phyloP scores from a whole-genome alignment of 2,329 filamentous ascomycete genomes.

The Lasiodiplodia sp. region DNA sequence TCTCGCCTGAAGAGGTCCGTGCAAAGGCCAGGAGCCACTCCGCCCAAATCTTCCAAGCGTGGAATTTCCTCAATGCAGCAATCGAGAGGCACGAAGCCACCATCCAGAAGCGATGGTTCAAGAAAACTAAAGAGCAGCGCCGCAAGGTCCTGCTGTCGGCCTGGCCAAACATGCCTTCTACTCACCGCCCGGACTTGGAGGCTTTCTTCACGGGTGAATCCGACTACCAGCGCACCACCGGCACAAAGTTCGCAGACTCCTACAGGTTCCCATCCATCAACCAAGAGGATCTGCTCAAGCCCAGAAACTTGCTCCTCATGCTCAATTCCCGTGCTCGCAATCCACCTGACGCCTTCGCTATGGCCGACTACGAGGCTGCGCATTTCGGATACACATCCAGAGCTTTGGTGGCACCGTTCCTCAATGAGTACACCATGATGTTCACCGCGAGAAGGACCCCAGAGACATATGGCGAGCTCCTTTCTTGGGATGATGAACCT shows the following conservation, averaged over 20 bases:
- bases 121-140: constrained; percentile 59
- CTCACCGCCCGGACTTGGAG: constrained; percentile 62
- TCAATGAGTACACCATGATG: constrained; percentile 45
- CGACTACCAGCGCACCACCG: constrained; percentile 16
- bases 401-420: constrained; percentile 38
- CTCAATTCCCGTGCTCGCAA: constrained; percentile 61
- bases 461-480: constrained; percentile 47
- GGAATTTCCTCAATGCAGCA: constrained; percentile 50
- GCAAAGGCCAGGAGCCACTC: constrained; percentile 35
- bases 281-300: constrained; percentile 60
- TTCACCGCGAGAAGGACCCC: constrained; percentile 40
- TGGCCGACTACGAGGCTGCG: constrained; percentile 51
- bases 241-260: constrained; percentile 34
- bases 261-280: constrained; percentile 66
- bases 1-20: constrained; percentile 36
- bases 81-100: constrained; percentile 59
- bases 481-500: constrained; percentile 46
- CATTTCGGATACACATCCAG: constrained; percentile 40
- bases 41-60: constrained; percentile 46
- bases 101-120: constrained; percentile 63
- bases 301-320: constrained; percentile 57
- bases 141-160: constrained; percentile 55
- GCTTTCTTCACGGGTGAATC: constrained; percentile 40
- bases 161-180: constrained; percentile 59
- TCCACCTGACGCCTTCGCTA: constrained; percentile 57